Conservation (phyloP, 768 basidiomycete species). For the Suillus subluteus region DNA sequence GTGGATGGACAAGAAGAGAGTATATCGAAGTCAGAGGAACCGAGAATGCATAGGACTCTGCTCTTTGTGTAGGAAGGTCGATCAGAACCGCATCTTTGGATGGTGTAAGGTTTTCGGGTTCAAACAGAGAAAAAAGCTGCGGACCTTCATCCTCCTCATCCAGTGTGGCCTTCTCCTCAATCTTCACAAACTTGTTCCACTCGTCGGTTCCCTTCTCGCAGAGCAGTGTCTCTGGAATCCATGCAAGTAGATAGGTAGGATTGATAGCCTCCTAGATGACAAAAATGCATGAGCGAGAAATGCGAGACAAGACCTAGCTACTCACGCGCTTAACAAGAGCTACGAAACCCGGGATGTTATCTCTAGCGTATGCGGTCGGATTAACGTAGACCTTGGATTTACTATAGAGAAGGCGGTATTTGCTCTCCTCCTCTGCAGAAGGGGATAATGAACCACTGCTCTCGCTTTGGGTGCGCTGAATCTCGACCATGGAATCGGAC, state of each 20-base stretch:
- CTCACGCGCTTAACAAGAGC: conserved; percentile 87
- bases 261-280: conserved; percentile 66
- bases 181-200: conserved; percentile 88
- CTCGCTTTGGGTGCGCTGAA: conserved; percentile 46
- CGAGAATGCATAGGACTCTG: conserved; percentile 96
- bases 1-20: conserved; percentile 84
- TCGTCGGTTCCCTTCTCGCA: conserved; percentile 82
- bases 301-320: conserved; percentile 20
- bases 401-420: conserved; percentile 79
- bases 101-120: neutral
- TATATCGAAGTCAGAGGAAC: conserved; percentile 89
- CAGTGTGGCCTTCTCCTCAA: conserved; percentile 64
- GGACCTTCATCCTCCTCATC: conserved; percentile 78
- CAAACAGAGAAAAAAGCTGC: conserved; percentile 25
- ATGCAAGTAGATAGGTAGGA: conserved; percentile 82
- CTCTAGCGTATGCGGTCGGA: conserved; percentile 87
- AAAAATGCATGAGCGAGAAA: conserved; percentile 17
- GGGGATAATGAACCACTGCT: conserved; percentile 12
- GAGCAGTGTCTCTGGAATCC: conserved; percentile 89
- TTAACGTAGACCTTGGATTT: conserved; percentile 97
- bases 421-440: conserved; percentile 53
- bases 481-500: conserved; percentile 76
- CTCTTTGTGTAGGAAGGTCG: conserved; percentile 78
- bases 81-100: conserved; percentile 79
- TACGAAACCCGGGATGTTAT: conserved; percentile 94